A percentile compares a stretch with the other conserved stretches of the same genome.
These are phyloP conservation scores for Emmonsiellopsis sp. DNA, from an alignment of 2,329 filamentous ascomycete species.

Conservation along the genomic window DNA sequence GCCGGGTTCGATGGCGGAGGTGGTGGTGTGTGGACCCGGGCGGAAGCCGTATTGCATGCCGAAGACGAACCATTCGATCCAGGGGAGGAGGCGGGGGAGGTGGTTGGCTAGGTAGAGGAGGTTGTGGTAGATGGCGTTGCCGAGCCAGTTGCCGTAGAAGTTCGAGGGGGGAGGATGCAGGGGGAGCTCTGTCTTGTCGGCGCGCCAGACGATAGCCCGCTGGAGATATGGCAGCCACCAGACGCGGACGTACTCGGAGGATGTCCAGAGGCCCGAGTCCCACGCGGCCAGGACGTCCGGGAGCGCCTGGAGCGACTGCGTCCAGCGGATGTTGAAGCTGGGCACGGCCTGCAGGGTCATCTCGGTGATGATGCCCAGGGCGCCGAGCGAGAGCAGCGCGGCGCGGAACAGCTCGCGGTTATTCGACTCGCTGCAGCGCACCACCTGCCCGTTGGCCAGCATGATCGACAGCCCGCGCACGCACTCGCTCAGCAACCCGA, in stretches of 20 bases:
- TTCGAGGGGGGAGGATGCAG: slow-evolving; percentile 50
- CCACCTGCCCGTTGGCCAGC: slow-evolving; percentile 66
- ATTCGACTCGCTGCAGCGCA: slow-evolving; percentile 56
- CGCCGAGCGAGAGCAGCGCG: slow-evolving; percentile 76
- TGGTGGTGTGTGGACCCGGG: slow-evolving; percentile 48
- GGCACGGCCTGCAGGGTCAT: slow-evolving; percentile 75
- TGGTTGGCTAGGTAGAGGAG: slow-evolving; percentile 72
- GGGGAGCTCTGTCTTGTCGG: slow-evolving; percentile 62
- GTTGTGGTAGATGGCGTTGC: slow-evolving; percentile 87
- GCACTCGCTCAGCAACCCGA: slow-evolving; percentile 76
- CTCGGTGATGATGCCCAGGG: slow-evolving; percentile 82
- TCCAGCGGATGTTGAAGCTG: slow-evolving; percentile 77
- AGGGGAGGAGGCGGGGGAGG: slow-evolving; percentile 69
- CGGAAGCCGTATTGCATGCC: slow-evolving; percentile 94
- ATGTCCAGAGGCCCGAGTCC: slow-evolving; percentile 67
- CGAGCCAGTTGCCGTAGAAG: slow-evolving; percentile 74
- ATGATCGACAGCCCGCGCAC: slow-evolving; percentile 69
- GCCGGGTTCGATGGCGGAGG: slow-evolving; percentile 69
- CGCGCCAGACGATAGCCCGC: slow-evolving; percentile 79
- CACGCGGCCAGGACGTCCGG: slow-evolving; percentile 60
- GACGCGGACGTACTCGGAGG: slow-evolving; percentile 79
- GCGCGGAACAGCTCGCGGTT: slow-evolving; percentile 79
- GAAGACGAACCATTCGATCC: slow-evolving; percentile 93
- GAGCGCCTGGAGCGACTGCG: slow-evolving; percentile 67
- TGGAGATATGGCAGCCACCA: slow-evolving; percentile 97